Evolutionary conservation across 495 filamentous ascomycete species (phyloP), one percentile per base, ranked within the genome.

Genomic region (Thermochaetoides thermophila): DNA sequence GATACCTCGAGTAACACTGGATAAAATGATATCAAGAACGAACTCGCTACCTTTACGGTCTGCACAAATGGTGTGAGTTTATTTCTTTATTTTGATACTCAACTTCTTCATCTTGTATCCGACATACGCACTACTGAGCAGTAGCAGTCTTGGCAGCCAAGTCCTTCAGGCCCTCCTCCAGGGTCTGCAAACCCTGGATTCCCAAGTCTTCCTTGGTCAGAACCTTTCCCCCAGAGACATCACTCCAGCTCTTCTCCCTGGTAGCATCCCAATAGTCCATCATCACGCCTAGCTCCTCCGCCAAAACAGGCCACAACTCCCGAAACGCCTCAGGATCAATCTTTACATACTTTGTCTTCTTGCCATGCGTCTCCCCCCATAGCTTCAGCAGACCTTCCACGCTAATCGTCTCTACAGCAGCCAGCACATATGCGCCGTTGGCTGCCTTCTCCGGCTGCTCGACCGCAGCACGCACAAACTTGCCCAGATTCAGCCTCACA

Each of bases 391-490:
- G 47, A 4, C 58, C 55, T 2, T 45, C 59, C 0, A 48, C 43
- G 0, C 53, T 54, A 1, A 19, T 27, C 23, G 35, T 60, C 57
- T 0, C 39, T 37, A n/a, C n/a, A 4, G 32, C 14, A 1, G 52
- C 55, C 4, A 53, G 20, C 2, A 67, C 62, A 22, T 51, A 37
- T 12, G 37, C 49, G 4, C 48, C 53, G 11, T 40, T 47, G 13
- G 27, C 25, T 7, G 53, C 56, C 30, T 52, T 43, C 3, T 45
- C 41, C 0, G 56, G 58, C 39, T 63, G 46, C 8, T 40, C 38
- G 1, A 68, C 35, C 18, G 65, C 57, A 6, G 60, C 48, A n/a
- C 35, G 26, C 1, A 56, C 54, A 34, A 61, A 64, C 11, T 49
- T 26, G 0, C 55, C 55, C 11, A 60, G 24, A 30, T 68, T 70